Conservation (phyloP, 176 grass and related monocot species). For the sorghum (Sorghum bicolor) region DNA sequence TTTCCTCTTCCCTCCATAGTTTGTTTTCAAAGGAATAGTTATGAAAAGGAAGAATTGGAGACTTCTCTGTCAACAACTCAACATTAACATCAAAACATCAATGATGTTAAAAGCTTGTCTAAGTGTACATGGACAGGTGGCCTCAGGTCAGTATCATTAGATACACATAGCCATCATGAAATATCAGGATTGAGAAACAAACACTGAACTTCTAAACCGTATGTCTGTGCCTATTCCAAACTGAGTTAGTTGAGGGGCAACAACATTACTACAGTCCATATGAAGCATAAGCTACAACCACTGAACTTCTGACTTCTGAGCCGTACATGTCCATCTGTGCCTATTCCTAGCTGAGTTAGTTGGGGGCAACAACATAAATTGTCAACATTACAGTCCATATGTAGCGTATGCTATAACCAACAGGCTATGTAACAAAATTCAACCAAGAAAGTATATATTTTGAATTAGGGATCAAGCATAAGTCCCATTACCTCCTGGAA, state of each 20-base stretch:
- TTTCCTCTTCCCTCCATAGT: background rate
- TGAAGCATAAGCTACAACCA: background rate
- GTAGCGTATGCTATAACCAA: background rate
- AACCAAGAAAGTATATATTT: background rate
- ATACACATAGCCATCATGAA: constrained; percentile 11
- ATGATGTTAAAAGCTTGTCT: constrained; percentile 28
- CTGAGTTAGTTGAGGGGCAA: background rate
- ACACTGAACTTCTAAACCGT: background rate
- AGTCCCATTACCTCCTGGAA: background rate
- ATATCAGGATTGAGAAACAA: constrained; percentile 12
- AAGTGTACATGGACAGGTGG: constrained; percentile 12
- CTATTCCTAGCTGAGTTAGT: constrained; percentile 8
- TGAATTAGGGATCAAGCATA: background rate
- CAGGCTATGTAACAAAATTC: background rate
- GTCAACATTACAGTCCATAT: background rate
- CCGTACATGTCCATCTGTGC: background rate
- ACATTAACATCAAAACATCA: constrained; percentile 26
- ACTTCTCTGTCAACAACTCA: constrained; percentile 18
- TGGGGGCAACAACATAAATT: background rate
- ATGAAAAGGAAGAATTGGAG: background rate
- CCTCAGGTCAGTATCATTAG: constrained; percentile 26
- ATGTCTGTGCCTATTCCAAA: background rate
- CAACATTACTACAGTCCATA: background rate
- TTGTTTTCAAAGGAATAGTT: constrained; percentile 26
- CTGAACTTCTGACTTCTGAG: background rate